A percentile compares a stretch with the other conserved stretches of the same genome.
phyloP scores from a whole-genome alignment of 495 filamentous ascomycete species.

The Penicillium parvum region DNA sequence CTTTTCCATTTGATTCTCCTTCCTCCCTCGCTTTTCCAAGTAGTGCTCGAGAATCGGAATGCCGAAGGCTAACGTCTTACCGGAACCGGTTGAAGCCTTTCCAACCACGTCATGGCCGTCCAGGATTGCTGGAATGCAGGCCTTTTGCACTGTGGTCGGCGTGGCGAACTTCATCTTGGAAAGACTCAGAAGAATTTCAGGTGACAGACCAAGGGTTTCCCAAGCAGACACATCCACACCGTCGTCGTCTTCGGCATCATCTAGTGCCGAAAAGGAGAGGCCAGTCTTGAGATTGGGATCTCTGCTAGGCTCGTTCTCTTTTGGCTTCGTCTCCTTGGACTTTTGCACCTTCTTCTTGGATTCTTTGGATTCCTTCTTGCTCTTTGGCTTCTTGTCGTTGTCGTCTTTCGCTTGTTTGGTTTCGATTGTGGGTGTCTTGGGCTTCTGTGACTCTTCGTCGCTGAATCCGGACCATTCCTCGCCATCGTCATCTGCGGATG shows the following conservation, averaged over 20 bases:
- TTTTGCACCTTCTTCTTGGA: slow-evolving; percentile 34
- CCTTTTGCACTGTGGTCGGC: slow-evolving; percentile 76
- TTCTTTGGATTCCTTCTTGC: slow-evolving; percentile 29
- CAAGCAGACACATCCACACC: slow-evolving; percentile 63
- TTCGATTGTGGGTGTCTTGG: slow-evolving; percentile 14
- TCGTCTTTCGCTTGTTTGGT: slow-evolving; percentile 18
- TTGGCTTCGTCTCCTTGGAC: slow-evolving; percentile 23
- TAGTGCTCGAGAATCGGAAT: slow-evolving; percentile 49
- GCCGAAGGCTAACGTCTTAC: slow-evolving; percentile 95
- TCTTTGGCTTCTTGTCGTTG: slow-evolving; percentile 20
- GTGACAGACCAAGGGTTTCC: slow-evolving; percentile 65
- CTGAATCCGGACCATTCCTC: slow-evolving; percentile 56
- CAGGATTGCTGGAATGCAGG: slow-evolving; percentile 76
- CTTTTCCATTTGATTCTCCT: slow-evolving; percentile 21
- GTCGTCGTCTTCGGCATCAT: slow-evolving; percentile 43
- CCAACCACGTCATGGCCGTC: slow-evolving; percentile 88
- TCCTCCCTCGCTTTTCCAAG: slow-evolving; percentile 28
- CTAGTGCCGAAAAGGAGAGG: slow-evolving; percentile 38
- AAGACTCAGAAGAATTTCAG: slow-evolving; percentile 63
- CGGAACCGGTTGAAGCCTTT: slow-evolving; percentile 93
- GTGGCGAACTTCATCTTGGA: slow-evolving; percentile 69
- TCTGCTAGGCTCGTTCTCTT: slow-evolving; percentile 26
- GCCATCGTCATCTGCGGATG: slow-evolving; percentile 26
- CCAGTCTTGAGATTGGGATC: slow-evolving; percentile 26
- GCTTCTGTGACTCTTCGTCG: slow-evolving; percentile 34